Evolutionary conservation across 306 rosid species (phyloP), one percentile per base, ranked within the genome.

Genomic region (Gillenia trifoliata): DNA sequence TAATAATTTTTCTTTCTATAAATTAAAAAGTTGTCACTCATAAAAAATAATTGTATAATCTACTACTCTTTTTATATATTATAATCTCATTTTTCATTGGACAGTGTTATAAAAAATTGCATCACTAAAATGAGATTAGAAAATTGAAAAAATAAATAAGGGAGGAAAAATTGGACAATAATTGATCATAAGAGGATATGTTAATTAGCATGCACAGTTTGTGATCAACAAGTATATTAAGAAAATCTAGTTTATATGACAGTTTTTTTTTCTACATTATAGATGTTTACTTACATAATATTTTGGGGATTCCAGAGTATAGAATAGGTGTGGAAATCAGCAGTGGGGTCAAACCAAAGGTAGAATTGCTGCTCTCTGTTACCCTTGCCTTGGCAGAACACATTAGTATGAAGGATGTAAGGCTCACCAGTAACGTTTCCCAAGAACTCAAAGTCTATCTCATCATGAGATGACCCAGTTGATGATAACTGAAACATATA

Each of bases 371-470:
- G 71, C 64, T 83, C 82, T 64, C 80, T 79, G 20, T 77, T 68
- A 6, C 87, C 87, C 31, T 74, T 66, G 63, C 89, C 86, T 41
- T 79, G 71, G 66, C 79, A 65, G 54, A 55, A 85, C 10, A 85
- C 74, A 50, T 85, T 82, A 3, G 87, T 83, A 57, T 86, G 89
- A 40, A 86, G 69, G 40, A 78, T 80, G 68, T 73, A 86, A 16
- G 87, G 87, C 0, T 74, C 47, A 8, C 80, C 85, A 17, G 68
- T 80, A 20, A 72, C 38, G 59, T 83, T 86, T 0, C 87, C 89
- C 73, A 86, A 52, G 75, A 83, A 86, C 23, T 86, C 89, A 26
- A 83, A 86, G 68, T 86, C 89, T 50, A 80, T 80, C 79, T 86
- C 87, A 3, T 86, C 89, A 63, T 81, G 81, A 22, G 45, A 1